These are phyloP conservation scores for Cephaloascus fragrans DNA, from an alignment of 805 yeast species.

Conservation along the genomic window DNA sequence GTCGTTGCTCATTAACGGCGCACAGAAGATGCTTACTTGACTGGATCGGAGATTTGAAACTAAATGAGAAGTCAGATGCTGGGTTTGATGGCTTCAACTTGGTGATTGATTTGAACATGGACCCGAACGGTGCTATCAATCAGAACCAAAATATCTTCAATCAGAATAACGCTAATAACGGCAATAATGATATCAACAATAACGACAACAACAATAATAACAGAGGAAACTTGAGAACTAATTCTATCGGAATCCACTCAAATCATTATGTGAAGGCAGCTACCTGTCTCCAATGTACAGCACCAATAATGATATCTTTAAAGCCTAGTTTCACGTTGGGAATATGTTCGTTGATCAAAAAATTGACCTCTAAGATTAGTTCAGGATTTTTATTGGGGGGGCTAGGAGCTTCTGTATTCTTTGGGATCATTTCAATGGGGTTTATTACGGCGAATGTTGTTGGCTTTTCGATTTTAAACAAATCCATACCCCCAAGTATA, in stretches of 20 bases:
- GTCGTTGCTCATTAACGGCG: slow-evolving; percentile 33
- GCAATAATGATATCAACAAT: slow-evolving; percentile 2
- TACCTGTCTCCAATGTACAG: slow-evolving; percentile 26
- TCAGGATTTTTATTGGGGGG: slow-evolving; percentile 5
- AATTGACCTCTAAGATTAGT: slow-evolving; percentile 3
- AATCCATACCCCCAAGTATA: background rate
- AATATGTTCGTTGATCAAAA: slow-evolving; percentile 8
- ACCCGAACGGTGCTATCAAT: background rate
- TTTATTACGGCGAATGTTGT: background rate
- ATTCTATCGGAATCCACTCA: background rate
- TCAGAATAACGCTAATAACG: background rate
- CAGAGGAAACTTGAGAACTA: background rate
- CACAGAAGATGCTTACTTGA: slow-evolving; percentile 33
- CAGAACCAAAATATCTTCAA: background rate
- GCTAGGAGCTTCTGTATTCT: slow-evolving; percentile 9
- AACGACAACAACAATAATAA: background rate
- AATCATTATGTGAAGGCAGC: slow-evolving; percentile 5
- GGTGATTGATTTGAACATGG: background rate
- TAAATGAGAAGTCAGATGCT: slow-evolving; percentile 7
- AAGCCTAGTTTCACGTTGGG: slow-evolving; percentile 5
- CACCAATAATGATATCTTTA: slow-evolving; percentile 15
- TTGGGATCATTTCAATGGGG: slow-evolving; percentile 7
- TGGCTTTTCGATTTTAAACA: background rate
- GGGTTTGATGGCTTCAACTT: background rate
- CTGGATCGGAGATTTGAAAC: slow-evolving; percentile 24